These are phyloP conservation scores for Volvox reticuliferus DNA, from an alignment of 139 green algal genomes.

Conservation along the genomic window DNA sequence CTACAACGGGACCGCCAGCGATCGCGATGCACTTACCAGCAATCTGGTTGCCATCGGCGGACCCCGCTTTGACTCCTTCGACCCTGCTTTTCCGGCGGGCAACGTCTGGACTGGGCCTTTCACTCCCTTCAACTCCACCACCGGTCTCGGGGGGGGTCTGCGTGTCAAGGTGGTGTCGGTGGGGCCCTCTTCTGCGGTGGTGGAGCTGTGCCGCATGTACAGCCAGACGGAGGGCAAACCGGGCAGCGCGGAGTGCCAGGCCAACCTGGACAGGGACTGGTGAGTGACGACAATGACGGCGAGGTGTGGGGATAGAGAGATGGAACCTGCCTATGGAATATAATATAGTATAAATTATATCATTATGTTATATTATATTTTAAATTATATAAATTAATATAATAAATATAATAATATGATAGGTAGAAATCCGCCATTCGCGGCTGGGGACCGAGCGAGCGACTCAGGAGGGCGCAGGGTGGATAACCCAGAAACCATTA, in stretches of 20 bases:
- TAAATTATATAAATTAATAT: background rate
- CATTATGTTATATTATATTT: background rate
- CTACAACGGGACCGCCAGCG: background rate
- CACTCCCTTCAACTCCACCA: constrained; percentile 1
- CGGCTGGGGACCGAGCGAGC: too few relatives aligned
- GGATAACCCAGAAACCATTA: too few relatives aligned
- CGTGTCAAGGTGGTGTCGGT: background rate
- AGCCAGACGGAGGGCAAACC: background rate
- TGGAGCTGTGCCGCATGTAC: constrained; percentile 8
- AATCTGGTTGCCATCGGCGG: background rate
- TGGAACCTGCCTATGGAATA: background rate
- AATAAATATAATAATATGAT: background rate
- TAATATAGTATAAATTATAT: background rate
- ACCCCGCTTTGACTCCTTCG: background rate
- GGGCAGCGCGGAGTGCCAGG: background rate
- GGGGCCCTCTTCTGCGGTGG: background rate
- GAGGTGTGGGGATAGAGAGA: too few relatives aligned
- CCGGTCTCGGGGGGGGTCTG: constrained; percentile 8
- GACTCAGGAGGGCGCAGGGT: too few relatives aligned
- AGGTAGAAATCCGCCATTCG: too few relatives aligned
- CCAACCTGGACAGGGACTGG: background rate
- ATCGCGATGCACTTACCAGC: background rate
- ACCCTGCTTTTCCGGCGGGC: background rate
- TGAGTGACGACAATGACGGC: background rate
- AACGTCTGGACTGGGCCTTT: background rate